Evolutionary conservation across 257 asterid genomes (phyloP).

Genomic region (Capsicum chinense): DNA sequence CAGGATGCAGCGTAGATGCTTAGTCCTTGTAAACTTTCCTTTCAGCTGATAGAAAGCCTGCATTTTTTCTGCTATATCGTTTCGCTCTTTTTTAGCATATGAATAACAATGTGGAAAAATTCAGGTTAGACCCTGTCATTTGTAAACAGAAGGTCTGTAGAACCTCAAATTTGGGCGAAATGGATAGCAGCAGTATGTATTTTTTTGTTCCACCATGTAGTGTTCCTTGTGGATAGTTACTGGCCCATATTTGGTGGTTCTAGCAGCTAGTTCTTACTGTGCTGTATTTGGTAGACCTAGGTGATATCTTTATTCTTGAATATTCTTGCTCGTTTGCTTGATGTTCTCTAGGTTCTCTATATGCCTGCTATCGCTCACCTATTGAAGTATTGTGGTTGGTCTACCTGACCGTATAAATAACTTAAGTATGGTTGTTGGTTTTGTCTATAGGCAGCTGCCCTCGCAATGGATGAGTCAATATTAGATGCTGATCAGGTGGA

Average conservation of each 20-base stretch:
- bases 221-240: conserved; percentile 8
- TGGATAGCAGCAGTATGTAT: not conserved
- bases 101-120: conserved; percentile 11
- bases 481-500: conserved; percentile 99
- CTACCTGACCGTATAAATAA: not conserved
- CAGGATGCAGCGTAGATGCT: not conserved
- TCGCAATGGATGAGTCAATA: conserved; percentile 92
- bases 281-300: not conserved
- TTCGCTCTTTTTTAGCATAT: not conserved
- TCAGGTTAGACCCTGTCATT: not conserved
- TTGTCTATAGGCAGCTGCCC: conserved; percentile 83
- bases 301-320: not conserved
- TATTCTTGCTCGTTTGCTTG: not conserved
- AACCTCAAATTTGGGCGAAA: not conserved
- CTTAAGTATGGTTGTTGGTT: conserved; percentile 8
- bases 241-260: conserved; percentile 13
- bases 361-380: not conserved
- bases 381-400: not conserved
- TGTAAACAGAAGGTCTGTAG: not conserved
- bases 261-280: conserved; percentile 11
- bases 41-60: not conserved
- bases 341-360: conserved; percentile 7
- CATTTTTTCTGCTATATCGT: not conserved
- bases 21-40: not conserved
- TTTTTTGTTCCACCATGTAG: not conserved